Conservation (phyloP, 1,284 basidiomycete species). For the Puccinia coronata region DNA sequence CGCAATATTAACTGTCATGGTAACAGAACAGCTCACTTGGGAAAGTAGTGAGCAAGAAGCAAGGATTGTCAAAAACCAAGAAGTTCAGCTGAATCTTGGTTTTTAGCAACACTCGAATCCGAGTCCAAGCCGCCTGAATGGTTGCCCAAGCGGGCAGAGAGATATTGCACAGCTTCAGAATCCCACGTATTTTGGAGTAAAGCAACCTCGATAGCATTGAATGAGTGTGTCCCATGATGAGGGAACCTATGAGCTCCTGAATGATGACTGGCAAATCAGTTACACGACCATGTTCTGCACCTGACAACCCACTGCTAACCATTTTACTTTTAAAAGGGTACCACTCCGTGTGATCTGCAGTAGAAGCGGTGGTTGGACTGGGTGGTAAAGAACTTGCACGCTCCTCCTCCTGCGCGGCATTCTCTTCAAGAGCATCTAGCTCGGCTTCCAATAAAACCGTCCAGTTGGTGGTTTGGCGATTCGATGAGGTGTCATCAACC, state of each 20-base stretch:
- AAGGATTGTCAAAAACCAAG: not conserved
- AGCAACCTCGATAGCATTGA: not conserved
- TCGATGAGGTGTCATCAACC: not conserved
- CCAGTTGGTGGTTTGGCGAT: not conserved
- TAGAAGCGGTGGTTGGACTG: not conserved
- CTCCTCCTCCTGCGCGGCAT: not conserved
- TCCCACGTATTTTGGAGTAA: not conserved
- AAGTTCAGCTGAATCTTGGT: not conserved
- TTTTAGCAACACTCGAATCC: not conserved
- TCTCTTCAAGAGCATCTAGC: not conserved
- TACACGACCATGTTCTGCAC: too few relatives aligned
- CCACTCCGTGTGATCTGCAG: not conserved
- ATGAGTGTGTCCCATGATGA: not conserved
- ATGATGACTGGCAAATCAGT: constrained; percentile 46
- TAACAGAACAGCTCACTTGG: not conserved
- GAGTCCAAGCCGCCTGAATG: not conserved
- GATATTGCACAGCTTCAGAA: not conserved
- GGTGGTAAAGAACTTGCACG: not conserved
- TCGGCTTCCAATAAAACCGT: not conserved
- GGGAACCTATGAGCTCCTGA: constrained; percentile 52
- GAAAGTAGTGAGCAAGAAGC: not conserved
- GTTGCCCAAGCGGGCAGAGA: not conserved
- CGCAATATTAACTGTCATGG: too few relatives aligned
- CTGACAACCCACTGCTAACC: not conserved
- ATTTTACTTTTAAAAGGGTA: not conserved